phyloP scores from a whole-genome alignment of 768 basidiomycete species.

The Leucocoprinus leucothites region DNA sequence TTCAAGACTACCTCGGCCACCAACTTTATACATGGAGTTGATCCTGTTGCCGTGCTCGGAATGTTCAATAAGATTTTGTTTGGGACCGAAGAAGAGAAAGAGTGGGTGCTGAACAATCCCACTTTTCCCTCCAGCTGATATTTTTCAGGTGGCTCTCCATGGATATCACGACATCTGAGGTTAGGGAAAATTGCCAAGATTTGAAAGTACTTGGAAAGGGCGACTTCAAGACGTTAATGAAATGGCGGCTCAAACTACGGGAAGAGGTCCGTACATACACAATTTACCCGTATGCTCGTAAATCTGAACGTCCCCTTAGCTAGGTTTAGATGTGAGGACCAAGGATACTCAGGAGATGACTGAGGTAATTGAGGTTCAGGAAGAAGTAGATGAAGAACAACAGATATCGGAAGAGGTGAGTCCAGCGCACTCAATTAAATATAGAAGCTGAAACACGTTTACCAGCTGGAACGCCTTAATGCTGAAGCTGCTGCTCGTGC shows the following conservation, averaged over 20 bases:
- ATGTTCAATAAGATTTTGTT: slow-evolving; percentile 77
- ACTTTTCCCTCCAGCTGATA: not conserved
- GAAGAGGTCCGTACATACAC: slow-evolving; percentile 70
- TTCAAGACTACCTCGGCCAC: slow-evolving; percentile 70
- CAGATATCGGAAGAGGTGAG: slow-evolving; percentile 85
- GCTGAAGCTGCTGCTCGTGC: slow-evolving; percentile 67
- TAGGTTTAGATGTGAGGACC: slow-evolving; percentile 81
- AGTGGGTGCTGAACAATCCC: slow-evolving; percentile 36
- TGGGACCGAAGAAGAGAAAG: slow-evolving; percentile 79
- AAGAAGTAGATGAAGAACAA: slow-evolving; percentile 82
- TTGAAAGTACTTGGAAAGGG: slow-evolving; percentile 97
- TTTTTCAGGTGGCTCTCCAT: slow-evolving; percentile 65
- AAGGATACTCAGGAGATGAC: slow-evolving; percentile 72
- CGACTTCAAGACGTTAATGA: slow-evolving; percentile 91
- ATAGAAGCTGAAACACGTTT: slow-evolving; percentile 9
- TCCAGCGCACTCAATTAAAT: not conserved
- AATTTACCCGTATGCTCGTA: not conserved
- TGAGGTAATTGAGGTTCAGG: slow-evolving; percentile 64
- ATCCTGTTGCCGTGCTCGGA: slow-evolving; percentile 81
- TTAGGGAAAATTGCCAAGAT: slow-evolving; percentile 84
- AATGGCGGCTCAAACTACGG: slow-evolving; percentile 85
- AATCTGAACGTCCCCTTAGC: slow-evolving; percentile 31
- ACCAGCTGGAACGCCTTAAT: slow-evolving; percentile 82
- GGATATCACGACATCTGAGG: slow-evolving; percentile 71
- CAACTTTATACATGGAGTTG: slow-evolving; percentile 65